Conservation (phyloP, 2,329 filamentous ascomycete genomes). For the Ampelomyces quisqualis region DNA sequence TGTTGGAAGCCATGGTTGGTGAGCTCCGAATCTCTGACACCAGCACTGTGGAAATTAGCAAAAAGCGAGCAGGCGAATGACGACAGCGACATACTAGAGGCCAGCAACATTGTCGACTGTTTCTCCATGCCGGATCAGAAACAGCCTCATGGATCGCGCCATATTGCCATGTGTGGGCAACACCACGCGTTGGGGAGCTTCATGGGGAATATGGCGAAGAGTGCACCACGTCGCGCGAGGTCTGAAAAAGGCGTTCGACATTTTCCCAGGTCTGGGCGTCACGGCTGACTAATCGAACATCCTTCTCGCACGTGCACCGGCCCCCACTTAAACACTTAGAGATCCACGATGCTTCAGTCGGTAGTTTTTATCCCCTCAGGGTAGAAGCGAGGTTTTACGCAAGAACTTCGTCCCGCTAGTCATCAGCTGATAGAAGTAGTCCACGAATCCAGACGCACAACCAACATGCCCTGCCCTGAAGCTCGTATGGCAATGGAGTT, state of each 20-base stretch:
- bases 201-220: conserved; percentile 15
- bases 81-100: conserved; percentile 59
- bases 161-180: conserved; percentile 24
- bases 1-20: conserved; percentile 82
- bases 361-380: too few species aligned
- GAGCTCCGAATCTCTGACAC: conserved; percentile 74
- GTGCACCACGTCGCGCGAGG: background rate
- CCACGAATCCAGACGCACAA: too few species aligned
- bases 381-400: too few species aligned
- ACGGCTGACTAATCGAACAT: background rate
- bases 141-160: conserved; percentile 58
- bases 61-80: conserved; percentile 1
- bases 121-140: conserved; percentile 84
- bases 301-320: too few species aligned
- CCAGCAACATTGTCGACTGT: conserved; percentile 85
- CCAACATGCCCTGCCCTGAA: too few species aligned
- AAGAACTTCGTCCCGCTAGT: too few species aligned
- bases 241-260: too few species aligned
- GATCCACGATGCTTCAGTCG: too few species aligned
- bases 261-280: too few species aligned
- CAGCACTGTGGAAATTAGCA: conserved; percentile 60
- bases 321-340: too few species aligned
- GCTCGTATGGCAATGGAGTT: too few species aligned
- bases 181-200: conserved; percentile 10
- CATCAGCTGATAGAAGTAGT: too few species aligned